phyloP scores from a whole-genome alignment of 1,139 yeast genomes.

The Pichia sp. region DNA sequence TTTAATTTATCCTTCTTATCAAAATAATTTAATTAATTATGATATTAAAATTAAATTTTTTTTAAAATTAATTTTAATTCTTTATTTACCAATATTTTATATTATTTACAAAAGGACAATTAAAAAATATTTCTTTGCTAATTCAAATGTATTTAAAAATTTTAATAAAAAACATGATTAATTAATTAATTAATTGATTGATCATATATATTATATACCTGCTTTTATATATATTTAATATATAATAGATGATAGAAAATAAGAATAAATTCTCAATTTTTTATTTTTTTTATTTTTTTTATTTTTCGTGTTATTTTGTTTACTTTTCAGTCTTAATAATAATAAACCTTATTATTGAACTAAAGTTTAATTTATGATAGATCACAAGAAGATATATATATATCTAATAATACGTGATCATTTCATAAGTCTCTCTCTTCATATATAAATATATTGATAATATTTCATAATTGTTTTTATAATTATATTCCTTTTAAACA shows the following conservation, averaged over 20 bases:
- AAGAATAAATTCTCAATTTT: no score
- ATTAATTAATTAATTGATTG: no score
- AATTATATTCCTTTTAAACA: not conserved
- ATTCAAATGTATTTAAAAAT: not conserved
- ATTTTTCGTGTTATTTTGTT: not conserved
- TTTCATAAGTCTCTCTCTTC: no score
- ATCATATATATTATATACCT: no score
- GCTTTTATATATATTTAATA: no score
- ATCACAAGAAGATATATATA: no score
- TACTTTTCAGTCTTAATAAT: no score
- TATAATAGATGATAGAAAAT: no score
- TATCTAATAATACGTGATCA: no score
- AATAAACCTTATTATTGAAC: not conserved
- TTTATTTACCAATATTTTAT: constrained; percentile 7
- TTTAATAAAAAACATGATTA: not conserved
- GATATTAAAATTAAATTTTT: constrained; percentile 5
- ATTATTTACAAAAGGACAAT: constrained; percentile 6
- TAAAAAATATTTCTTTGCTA: constrained; percentile 1
- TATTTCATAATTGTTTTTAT: not conserved
- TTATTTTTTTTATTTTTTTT: no score
- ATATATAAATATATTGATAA: no score
- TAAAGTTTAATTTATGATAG: not conserved
- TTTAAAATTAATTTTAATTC: constrained; percentile 1
- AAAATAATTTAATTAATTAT: not conserved
- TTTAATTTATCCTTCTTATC: constrained; percentile 4